These are phyloP conservation scores for Neofusicoccum kwambonambiense DNA, from an alignment of 2,329 filamentous ascomycete genomes.

Conservation along the genomic window DNA sequence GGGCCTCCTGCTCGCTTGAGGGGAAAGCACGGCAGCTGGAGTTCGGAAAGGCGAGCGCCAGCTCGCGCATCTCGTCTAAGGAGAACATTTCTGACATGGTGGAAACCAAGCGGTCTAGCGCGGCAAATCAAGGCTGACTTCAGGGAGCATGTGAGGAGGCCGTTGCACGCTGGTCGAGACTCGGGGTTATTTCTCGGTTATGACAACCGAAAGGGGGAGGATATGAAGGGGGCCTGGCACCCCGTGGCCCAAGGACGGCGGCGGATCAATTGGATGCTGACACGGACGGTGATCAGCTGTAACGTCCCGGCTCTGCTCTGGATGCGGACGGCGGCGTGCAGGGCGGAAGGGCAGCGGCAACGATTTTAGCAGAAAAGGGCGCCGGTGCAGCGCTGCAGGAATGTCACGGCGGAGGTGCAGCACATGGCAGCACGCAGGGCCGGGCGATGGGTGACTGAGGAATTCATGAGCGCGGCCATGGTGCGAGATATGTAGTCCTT, in stretches of 20 bases:
- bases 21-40: constrained; percentile 20
- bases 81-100: constrained; percentile 32
- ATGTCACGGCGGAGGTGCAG: neutral
- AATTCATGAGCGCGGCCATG: neutral
- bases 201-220: neutral
- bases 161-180: neutral
- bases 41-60: constrained; percentile 26
- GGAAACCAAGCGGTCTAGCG: neutral
- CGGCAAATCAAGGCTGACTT: neutral
- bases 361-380: neutral
- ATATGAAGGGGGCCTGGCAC: neutral
- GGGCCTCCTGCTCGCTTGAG: constrained; percentile 4
- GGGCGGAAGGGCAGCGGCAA: neutral
- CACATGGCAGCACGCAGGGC: neutral
- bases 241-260: neutral
- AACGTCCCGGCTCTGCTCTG: neutral
- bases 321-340: neutral
- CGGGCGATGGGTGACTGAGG: neutral
- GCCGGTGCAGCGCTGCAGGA: neutral
- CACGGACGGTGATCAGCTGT: neutral
- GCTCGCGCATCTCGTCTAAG: constrained; percentile 30
- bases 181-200: neutral
- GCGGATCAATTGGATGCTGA: neutral
- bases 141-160: neutral
- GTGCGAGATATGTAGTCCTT: neutral